Conservation (phyloP, 495 filamentous ascomycete species). For the Hyaloscypha finlandica region DNA sequence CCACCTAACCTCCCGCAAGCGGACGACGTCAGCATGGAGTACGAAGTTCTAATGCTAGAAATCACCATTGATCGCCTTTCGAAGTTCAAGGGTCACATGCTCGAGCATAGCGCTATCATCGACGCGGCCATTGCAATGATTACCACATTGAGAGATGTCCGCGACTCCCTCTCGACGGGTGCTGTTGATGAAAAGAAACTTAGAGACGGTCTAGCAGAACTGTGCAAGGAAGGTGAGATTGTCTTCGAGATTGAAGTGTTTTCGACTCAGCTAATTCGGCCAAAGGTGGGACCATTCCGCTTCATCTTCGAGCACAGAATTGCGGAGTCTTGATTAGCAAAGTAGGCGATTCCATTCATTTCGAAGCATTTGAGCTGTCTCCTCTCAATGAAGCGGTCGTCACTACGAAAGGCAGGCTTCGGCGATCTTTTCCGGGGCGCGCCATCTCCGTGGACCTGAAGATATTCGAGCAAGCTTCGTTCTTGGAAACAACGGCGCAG, state of each 20-base stretch:
- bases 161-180: background rate
- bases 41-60: background rate
- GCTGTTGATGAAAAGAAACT: background rate
- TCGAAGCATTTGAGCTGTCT: constrained; percentile 61
- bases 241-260: background rate
- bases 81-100: background rate
- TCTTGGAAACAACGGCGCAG: background rate
- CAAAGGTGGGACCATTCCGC: background rate
- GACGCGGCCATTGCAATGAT: background rate
- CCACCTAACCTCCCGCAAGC: constrained; percentile 57
- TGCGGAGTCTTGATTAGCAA: background rate
- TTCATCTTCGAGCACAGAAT: background rate
- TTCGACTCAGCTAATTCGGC: background rate
- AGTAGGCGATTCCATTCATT: background rate
- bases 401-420: constrained; percentile 49
- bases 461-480: background rate
- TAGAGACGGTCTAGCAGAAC: background rate
- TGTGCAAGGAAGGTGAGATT: background rate
- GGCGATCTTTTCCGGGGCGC: constrained; percentile 56
- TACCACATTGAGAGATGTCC: background rate
- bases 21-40: constrained; percentile 38
- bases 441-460: constrained; percentile 31
- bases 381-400: constrained; percentile 50
- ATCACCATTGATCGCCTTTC: background rate
- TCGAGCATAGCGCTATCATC: background rate